Evolutionary conservation across 768 basidiomycete species (phyloP).

Genomic region (Lactifluus piperatus): DNA sequence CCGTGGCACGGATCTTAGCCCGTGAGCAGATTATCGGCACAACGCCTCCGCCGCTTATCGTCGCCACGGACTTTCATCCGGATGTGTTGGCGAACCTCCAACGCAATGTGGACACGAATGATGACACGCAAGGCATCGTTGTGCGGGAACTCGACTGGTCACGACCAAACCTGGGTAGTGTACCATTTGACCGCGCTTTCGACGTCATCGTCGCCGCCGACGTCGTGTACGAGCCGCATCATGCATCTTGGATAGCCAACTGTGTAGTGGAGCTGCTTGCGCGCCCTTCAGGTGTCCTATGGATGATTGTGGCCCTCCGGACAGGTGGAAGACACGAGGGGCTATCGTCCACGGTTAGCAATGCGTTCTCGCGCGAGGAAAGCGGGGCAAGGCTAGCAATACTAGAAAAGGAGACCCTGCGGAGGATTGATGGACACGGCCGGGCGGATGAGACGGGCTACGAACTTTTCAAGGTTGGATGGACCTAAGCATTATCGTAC

Average conservation of each 20-base stretch:
- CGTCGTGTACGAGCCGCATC: conserved; percentile 64
- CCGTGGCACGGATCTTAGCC: conserved; percentile 41
- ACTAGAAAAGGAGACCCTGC: conserved; percentile 38
- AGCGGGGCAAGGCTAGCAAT: conserved; percentile 34
- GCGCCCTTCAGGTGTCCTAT: conserved; percentile 43
- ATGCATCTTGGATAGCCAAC: conserved; percentile 57
- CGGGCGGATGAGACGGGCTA: conserved; percentile 66
- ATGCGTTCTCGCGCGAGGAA: conserved; percentile 35
- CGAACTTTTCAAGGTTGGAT: conserved; percentile 62
- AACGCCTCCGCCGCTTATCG: conserved; percentile 30
- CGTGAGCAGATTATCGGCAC: background rate
- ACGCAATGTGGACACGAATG: conserved; percentile 51
- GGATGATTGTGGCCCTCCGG: conserved; percentile 67
- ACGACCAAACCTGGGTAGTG: conserved; percentile 27
- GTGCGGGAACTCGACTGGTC: conserved; percentile 63
- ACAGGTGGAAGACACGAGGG: conserved; percentile 54
- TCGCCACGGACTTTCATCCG: conserved; percentile 74
- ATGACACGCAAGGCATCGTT: conserved; percentile 28
- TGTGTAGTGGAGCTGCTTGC: conserved; percentile 48
- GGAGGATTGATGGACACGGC: conserved; percentile 46
- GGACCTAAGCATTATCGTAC: conserved; percentile 31
- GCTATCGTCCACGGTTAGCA: conserved; percentile 46
- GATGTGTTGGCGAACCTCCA: conserved; percentile 63
- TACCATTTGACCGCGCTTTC: conserved; percentile 37
- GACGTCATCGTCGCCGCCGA: conserved; percentile 74